phyloP scores from a whole-genome alignment of 805 yeast species.

The Metschnikowia colocasiae region DNA sequence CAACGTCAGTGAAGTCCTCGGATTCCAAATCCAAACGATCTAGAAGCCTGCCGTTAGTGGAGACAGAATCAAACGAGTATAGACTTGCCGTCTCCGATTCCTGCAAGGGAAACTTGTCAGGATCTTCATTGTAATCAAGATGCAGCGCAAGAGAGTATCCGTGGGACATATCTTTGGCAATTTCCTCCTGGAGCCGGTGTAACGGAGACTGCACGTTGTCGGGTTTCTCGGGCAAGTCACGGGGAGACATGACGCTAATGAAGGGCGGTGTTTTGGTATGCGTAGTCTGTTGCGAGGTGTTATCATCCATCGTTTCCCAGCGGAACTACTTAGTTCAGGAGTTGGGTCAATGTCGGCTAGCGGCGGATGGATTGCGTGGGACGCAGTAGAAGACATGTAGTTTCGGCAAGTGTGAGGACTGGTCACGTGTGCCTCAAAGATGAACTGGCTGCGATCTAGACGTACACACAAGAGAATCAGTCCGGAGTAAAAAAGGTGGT shows the following conservation, averaged over 20 bases:
- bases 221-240: constrained; percentile 1
- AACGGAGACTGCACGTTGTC: constrained; percentile 17
- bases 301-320: neutral
- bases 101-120: neutral
- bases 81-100: constrained; percentile 25
- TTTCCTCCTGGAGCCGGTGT: constrained; percentile 18
- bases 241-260: constrained; percentile 1
- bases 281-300: neutral
- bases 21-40: constrained; percentile 25
- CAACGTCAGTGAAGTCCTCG: constrained; percentile 16
- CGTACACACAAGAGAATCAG: neutral
- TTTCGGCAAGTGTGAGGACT: neutral
- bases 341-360: neutral
- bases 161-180: constrained; percentile 11
- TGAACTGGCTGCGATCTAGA: neutral
- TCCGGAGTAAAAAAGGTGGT: neutral
- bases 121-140: neutral
- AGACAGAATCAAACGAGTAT: constrained; percentile 43
- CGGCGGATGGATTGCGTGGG: neutral
- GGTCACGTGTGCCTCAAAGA: neutral
- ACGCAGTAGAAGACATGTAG: neutral
- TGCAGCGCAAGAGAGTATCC: neutral
- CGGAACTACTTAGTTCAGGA: neutral
- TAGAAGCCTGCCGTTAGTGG: constrained; percentile 40
- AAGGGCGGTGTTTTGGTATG: neutral